A percentile compares a stretch with the other conserved stretches of the same genome.
Conservation (phyloP, 768 basidiomycete species). For the Russula compacta region DNA sequence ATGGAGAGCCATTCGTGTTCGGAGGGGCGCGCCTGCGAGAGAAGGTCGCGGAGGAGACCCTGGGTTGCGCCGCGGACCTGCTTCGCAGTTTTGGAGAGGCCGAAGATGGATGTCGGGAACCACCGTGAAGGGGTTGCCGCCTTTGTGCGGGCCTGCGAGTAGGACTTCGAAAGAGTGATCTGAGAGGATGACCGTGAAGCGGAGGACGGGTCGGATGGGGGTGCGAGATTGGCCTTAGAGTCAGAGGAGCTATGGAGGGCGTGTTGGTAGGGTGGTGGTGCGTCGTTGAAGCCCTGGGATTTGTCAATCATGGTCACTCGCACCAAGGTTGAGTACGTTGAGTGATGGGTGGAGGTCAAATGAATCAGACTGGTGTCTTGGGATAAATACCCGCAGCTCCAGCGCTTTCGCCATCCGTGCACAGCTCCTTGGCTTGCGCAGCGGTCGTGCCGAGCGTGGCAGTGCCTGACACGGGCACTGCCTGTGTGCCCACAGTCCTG, state of each 20-base stretch:
- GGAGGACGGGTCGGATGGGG: not conserved
- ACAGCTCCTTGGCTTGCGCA: not conserved
- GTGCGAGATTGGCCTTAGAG: not conserved
- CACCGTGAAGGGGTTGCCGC: conserved; percentile 1
- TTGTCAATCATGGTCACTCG: conserved; percentile 15
- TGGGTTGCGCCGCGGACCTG: conserved; percentile 17
- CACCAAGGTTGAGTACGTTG: not conserved
- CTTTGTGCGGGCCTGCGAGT: not conserved
- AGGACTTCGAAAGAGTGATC: not conserved
- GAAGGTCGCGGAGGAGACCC: conserved; percentile 27
- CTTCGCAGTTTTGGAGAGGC: conserved; percentile 20
- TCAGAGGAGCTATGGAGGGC: conserved; percentile 1
- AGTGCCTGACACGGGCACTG: not conserved
- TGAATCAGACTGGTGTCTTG: not conserved
- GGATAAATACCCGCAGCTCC: too few relatives aligned
- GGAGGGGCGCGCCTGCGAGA: conserved; percentile 30
- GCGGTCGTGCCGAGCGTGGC: not conserved
- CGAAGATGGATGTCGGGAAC: conserved; percentile 15
- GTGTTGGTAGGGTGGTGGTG: conserved; percentile 15
- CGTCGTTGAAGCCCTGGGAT: conserved; percentile 4
- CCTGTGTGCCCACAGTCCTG: not conserved
- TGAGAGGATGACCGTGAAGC: not conserved
- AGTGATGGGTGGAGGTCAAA: not conserved
- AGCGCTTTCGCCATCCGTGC: not conserved
- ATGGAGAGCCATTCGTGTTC: conserved; percentile 30